Base-by-base conservation (phyloP, 176 grass and related monocot species). In the Neostapfia colusana region DNA sequence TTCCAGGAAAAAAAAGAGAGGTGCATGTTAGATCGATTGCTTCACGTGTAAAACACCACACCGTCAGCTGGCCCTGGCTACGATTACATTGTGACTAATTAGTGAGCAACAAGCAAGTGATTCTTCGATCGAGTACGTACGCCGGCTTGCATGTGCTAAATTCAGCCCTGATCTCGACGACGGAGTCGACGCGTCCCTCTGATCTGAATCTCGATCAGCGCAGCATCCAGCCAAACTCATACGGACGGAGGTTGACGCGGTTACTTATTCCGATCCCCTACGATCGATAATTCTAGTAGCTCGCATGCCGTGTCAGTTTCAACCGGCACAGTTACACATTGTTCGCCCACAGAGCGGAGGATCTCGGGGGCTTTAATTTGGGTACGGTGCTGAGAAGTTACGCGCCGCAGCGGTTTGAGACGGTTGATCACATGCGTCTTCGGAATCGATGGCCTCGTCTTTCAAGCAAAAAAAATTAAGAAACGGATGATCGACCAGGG, bases 261-360 rank as follows among this genome's bases (percentile, higher is more conserved):
- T 86, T 86, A 21, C 78, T 81, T n/a, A n/a, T n/a, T 76, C 76
- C 31, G 31, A 31, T 31, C 31, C 3, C 31, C 13, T 31, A n/a
- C 45, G 3, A 25, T n/a, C 50, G 51, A n/a, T n/a, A 4, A 6
- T 23, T 17, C 6, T 44, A 43, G 12, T 12, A 27, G 35, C 15
- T 72, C 76, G 42, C 49, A 18, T 56, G 53, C 53, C 53, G 53
- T 53, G 64, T 81, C 41, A n/a, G 37, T 78, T 66, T 46, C 60
- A 65, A 24, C 16, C 25, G 42, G 54, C 21, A 20, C 24, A 66
- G 14, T 24, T 6, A 17, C 70, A 5, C 16, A 23, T 37, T 14
- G 28, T 28, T 39, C 54, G 15, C 45, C 14, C 14, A 48, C 50
- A 53, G 7, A 17, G 50, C 50, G 18, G 2, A 7, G n/a, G 50